Conservation (phyloP, 257 asterid species). For the Nicotiana tomentosiformis region DNA sequence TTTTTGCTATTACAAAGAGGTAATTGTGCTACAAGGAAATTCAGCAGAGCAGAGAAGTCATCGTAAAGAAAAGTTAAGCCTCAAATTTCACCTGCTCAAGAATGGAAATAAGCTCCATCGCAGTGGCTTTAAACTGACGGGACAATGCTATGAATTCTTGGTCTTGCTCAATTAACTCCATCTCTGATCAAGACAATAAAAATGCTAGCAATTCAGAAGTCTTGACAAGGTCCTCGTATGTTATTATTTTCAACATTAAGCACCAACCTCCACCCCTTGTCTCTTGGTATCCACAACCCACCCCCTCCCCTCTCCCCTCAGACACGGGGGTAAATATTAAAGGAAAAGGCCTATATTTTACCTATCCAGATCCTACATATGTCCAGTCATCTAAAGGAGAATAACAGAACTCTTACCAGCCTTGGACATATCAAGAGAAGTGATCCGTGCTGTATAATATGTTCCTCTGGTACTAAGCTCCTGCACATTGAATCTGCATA, state of each 20-base stretch:
- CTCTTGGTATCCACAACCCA: background rate
- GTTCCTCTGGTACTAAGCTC: conserved; percentile 97
- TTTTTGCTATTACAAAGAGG: background rate
- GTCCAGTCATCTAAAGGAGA: conserved; percentile 1
- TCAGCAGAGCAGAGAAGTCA: background rate
- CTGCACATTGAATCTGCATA: conserved; percentile 93
- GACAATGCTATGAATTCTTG: conserved; percentile 85
- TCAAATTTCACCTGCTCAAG: conserved; percentile 78
- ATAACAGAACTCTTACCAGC: conserved; percentile 44
- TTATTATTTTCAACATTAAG: background rate
- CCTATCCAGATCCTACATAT: background rate
- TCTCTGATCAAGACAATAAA: conserved; percentile 49
- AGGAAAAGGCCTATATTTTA: background rate
- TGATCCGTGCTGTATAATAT: conserved; percentile 90
- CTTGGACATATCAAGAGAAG: conserved; percentile 84
- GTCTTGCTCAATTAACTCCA: conserved; percentile 94
- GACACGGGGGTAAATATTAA: background rate
- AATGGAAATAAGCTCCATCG: conserved; percentile 88
- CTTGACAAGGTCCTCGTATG: background rate
- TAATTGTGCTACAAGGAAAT: conserved; percentile 5
- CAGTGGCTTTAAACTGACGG: conserved; percentile 91
- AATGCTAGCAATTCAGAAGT: conserved; percentile 24
- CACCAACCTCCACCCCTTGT: background rate
- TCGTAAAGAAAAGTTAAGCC: background rate
- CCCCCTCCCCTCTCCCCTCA: background rate